Evolutionary conservation across 495 filamentous ascomycete genomes (phyloP), one percentile per base, ranked within the genome.

Genomic region (Jackrogersella multiformis): DNA sequence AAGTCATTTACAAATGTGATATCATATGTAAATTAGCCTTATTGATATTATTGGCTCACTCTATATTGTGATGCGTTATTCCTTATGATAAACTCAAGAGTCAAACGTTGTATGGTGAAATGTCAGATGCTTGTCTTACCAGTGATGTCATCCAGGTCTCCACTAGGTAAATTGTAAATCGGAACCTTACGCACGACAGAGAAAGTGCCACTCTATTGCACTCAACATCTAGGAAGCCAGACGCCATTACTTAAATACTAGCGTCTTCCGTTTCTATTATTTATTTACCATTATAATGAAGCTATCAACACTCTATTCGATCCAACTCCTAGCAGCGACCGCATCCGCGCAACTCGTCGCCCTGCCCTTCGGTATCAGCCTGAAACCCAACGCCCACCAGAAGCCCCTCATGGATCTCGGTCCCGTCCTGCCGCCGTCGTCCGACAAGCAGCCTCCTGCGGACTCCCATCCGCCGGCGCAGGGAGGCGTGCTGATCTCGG

Each of bases 401-500:
- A 39, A 69, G 34, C 71, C 76, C 44, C 66, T 81, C 51, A 77
- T 78, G 72, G 71, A 76, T 38, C 70, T 65, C 41, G 75, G 73
- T 20, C 76, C 76, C 32, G 78, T 75, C 18, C 73, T 77, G 24
- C 74, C 73, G 15, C 64, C 77, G 28, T 71, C 77, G 28, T 70
- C 76, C 2, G 68, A 78, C 5, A 68, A 76, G 7, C 70, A 76
- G 24, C 70, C 66, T 23, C 53, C 66, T 2, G 56, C 71, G 23
- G 75, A 23, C 80, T 81, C 38, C 79, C 85, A 6, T n/a, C 69
- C 82, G 18, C 72, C 74, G 1, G 51, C 73, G 23, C 67, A 78
- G 15, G 73, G 73, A 30, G 66, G 73, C 2, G 80, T 84, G 36
- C 85, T 92, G 32, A 87, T 98, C 46, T 90, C 91, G 20, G 96